phyloP scores from a whole-genome alignment of 768 basidiomycete genomes.

The Rhizopogon roseolus region DNA sequence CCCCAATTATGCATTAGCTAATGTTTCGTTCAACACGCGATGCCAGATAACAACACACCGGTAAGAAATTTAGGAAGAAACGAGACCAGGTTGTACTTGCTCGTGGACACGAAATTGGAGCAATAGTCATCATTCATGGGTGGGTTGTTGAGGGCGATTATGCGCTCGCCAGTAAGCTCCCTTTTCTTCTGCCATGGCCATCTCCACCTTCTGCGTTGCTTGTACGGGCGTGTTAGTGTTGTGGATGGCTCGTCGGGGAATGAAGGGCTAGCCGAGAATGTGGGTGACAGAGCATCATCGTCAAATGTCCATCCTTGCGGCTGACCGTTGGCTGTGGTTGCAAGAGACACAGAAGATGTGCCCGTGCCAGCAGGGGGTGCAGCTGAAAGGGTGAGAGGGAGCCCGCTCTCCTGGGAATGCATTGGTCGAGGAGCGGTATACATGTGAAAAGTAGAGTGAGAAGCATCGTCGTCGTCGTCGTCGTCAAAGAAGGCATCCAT shows the following conservation, averaged over 20 bases:
- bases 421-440: slow-evolving; percentile 20
- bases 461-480: slow-evolving; percentile 71
- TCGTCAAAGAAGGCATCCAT: slow-evolving; percentile 80
- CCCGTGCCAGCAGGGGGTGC: slow-evolving; percentile 59
- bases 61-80: slow-evolving; percentile 92
- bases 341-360: slow-evolving; percentile 40
- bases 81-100: slow-evolving; percentile 86
- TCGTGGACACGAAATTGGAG: slow-evolving; percentile 87
- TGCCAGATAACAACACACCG: slow-evolving; percentile 49
- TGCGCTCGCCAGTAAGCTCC: slow-evolving; percentile 64
- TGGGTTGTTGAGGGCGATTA: slow-evolving; percentile 79
- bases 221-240: slow-evolving; percentile 8
- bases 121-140: slow-evolving; percentile 60
- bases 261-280: slow-evolving; percentile 40
- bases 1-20: slow-evolving; percentile 5
- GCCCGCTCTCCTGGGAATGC: slow-evolving; percentile 42
- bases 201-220: slow-evolving; percentile 44
- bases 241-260: slow-evolving; percentile 28
- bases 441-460: slow-evolving; percentile 59
- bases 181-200: slow-evolving; percentile 83
- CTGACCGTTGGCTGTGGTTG: slow-evolving; percentile 32
- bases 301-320: slow-evolving; percentile 76
- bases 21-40: background rate
- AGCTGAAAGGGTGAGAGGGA: slow-evolving; percentile 54
- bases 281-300: slow-evolving; percentile 48